Evolutionary conservation across 495 filamentous ascomycete species (phyloP), one percentile per base, ranked within the genome.

Genomic region (Trichoderma orchidacearum): DNA sequence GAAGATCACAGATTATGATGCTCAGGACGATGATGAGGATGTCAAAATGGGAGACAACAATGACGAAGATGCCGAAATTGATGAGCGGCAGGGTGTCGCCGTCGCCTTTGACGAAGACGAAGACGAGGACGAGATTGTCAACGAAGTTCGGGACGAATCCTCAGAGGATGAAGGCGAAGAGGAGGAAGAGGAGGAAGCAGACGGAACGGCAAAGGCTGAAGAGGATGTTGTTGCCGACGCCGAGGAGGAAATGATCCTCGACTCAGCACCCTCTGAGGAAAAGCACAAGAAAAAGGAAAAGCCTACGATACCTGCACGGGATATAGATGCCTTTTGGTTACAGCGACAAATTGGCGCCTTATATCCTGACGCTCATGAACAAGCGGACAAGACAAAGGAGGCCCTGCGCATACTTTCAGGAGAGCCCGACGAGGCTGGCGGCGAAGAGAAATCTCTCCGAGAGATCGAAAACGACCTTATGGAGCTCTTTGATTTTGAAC

Each of bases 1-100:
- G 76, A 99, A 99, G 70, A 95, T 99, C 61, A 97, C 94, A 29
- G 93, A 99, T 69, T 99, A 96, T 74, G 88, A 96, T 69, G 89
- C 88, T 30, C 90, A 96, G 64, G 92, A 96, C 63, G 93, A 98
- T 27, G 92, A 96, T 63, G 93, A 96, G 57, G 83, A 90, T 32
- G 87, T 91, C 83, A 86, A 79, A 28, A 75, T 84, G 50, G 83
- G 78, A 11, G 75, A 65, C 8, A 78, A 80, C 54, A 73, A 74
- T n/a, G 82, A 77, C 5, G 85, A 75, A 34, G 84, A 69, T 48
- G 70, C 74, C 29, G 90, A 95, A 63, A 79, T 95, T 36, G 94
- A 96, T 63, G 93, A 96, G 59, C 81, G 87, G 50, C 89, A 97
- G 68, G 93, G 93, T 74, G 92, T 99, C 25, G 93, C 93, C 25